A percentile compares a stretch with the other conserved stretches of the same genome.
These are phyloP conservation scores for Cladorrhinum sp. DNA, from an alignment of 2,329 filamentous ascomycete species.

Conservation along the genomic window DNA sequence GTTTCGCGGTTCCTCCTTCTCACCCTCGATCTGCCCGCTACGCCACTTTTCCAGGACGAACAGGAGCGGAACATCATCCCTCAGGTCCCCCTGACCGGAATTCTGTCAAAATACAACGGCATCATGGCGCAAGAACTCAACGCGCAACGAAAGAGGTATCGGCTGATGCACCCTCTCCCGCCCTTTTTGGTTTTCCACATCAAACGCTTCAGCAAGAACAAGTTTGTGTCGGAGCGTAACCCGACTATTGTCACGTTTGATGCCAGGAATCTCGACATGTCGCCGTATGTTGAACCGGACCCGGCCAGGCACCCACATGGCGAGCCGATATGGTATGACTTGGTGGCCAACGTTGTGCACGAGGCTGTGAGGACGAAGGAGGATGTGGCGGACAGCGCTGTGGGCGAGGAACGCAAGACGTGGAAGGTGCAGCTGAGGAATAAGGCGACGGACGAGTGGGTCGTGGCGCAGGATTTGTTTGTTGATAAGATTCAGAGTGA, in stretches of 20 bases:
- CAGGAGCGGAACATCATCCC: constrained; percentile 95
- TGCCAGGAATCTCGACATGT: constrained; percentile 75
- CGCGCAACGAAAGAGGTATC: constrained; percentile 83
- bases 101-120: constrained; percentile 92
- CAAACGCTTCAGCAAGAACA: constrained; percentile 95
- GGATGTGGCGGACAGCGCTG: constrained; percentile 75
- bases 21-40: constrained; percentile 86
- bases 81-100: constrained; percentile 75
- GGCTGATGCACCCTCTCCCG: constrained; percentile 83
- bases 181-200: constrained; percentile 92
- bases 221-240: constrained; percentile 93
- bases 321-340: constrained; percentile 90
- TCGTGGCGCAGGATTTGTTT: constrained; percentile 89
- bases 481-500: constrained; percentile 88
- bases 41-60: constrained; percentile 94
- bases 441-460: constrained; percentile 80
- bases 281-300: constrained; percentile 87
- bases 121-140: constrained; percentile 82
- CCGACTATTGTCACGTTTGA: constrained; percentile 98
- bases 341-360: constrained; percentile 91
- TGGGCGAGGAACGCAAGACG: constrained; percentile 76
- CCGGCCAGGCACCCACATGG: constrained; percentile 65
- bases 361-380: constrained; percentile 75
- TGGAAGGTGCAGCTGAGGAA: constrained; percentile 93
- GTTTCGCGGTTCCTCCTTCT: constrained; percentile 82